phyloP scores from a whole-genome alignment of 2,329 filamentous ascomycete genomes.

The Penicillium decumbens region DNA sequence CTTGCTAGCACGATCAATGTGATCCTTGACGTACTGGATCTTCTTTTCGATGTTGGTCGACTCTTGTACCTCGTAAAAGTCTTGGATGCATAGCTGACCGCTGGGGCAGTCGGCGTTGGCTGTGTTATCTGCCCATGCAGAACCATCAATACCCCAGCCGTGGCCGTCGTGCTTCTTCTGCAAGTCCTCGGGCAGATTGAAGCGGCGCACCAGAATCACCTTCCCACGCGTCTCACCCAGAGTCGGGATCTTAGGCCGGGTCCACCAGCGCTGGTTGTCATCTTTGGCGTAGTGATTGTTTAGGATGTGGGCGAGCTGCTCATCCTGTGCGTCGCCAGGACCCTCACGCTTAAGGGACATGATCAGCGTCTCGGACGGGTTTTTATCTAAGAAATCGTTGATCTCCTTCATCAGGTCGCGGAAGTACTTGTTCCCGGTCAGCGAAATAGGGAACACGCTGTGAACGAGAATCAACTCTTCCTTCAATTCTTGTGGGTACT shows the following conservation, averaged over 20 bases:
- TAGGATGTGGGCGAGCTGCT: slow-evolving; percentile 70
- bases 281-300: slow-evolving; percentile 61
- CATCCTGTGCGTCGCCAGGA: slow-evolving; percentile 71
- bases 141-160: slow-evolving; percentile 57
- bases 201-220: slow-evolving; percentile 79
- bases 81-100: slow-evolving; percentile 78
- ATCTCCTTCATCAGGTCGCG: slow-evolving; percentile 65
- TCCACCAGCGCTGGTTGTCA: slow-evolving; percentile 66
- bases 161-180: slow-evolving; percentile 44
- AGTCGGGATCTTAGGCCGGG: slow-evolving; percentile 67
- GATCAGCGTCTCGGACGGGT: slow-evolving; percentile 78
- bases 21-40: slow-evolving; percentile 66
- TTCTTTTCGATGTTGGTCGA: slow-evolving; percentile 74
- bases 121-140: slow-evolving; percentile 82
- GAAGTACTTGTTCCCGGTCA: slow-evolving; percentile 77
- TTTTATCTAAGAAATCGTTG: slow-evolving; percentile 68
- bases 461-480: slow-evolving; percentile 79
- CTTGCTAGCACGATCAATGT: slow-evolving; percentile 66
- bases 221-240: slow-evolving; percentile 76
- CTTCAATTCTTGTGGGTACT: slow-evolving; percentile 54
- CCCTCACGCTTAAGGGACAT: slow-evolving; percentile 91
- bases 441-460: slow-evolving; percentile 78
- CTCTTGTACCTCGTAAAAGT: slow-evolving; percentile 85
- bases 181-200: slow-evolving; percentile 55
- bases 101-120: slow-evolving; percentile 65